These are phyloP conservation scores for Sugiyamaella grinbergsii DNA, from an alignment of 1,139 yeast species.

Conservation along the genomic window DNA sequence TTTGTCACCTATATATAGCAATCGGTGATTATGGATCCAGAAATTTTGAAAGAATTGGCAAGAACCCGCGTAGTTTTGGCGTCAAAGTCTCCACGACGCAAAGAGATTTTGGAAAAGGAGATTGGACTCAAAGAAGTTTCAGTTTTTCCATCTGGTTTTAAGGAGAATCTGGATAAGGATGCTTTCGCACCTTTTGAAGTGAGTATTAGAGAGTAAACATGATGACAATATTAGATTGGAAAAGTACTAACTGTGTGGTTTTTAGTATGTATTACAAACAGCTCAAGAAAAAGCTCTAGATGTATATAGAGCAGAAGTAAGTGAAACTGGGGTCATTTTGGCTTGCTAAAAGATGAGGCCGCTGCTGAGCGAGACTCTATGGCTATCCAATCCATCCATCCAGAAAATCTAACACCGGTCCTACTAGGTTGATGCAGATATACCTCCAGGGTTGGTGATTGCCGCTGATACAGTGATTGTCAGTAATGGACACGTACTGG, in stretches of 20 bases:
- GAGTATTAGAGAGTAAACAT: conserved; percentile 20
- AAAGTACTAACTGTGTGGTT: neutral
- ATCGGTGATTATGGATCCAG: conserved; percentile 10
- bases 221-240: conserved; percentile 26
- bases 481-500: conserved; percentile 60
- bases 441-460: conserved; percentile 50
- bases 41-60: conserved; percentile 14
- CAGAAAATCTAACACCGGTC: neutral
- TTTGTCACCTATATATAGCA: neutral
- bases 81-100: conserved; percentile 80
- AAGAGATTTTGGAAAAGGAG: conserved; percentile 60
- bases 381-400: too few relatives aligned
- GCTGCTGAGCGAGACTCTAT: too few relatives aligned
- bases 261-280: conserved; percentile 68
- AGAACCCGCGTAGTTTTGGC: conserved; percentile 59
- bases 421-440: conserved; percentile 39
- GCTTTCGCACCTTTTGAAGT: conserved; percentile 51
- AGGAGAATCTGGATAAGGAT: conserved; percentile 68
- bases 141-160: conserved; percentile 61
- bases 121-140: conserved; percentile 58
- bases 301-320: conserved; percentile 52
- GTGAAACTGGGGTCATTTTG: conserved; percentile 22
- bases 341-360: too few relatives aligned
- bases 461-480: conserved; percentile 91
- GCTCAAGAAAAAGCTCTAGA: conserved; percentile 64